phyloP scores from a whole-genome alignment of 371 early-diverging fungal genomes.

The Mucor saturninus region DNA sequence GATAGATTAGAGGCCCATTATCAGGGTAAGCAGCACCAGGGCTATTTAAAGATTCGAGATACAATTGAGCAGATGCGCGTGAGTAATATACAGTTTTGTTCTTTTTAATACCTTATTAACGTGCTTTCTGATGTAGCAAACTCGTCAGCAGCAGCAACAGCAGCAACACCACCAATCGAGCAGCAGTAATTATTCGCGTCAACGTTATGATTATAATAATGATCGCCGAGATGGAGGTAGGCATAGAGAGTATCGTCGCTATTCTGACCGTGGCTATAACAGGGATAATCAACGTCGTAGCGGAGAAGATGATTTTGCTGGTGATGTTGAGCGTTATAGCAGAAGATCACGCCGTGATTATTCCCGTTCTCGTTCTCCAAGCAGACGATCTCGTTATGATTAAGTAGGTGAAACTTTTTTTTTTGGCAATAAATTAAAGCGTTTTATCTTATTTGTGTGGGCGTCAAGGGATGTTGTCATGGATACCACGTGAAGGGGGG shows the following conservation, averaged over 20 bases:
- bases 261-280: conserved; percentile 51
- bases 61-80: conserved; percentile 79
- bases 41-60: conserved; percentile 81
- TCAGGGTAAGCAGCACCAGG: conserved; percentile 89
- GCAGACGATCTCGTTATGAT: conserved; percentile 28
- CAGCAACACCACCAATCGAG: conserved; percentile 5
- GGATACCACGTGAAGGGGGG: conserved; percentile 1
- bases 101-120: too few relatives aligned
- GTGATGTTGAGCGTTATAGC: conserved; percentile 42
- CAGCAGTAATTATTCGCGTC: conserved; percentile 42
- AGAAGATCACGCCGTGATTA: conserved; percentile 41
- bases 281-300: conserved; percentile 40
- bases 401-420: conserved; percentile 17
- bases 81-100: conserved; percentile 14
- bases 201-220: conserved; percentile 51
- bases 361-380: conserved; percentile 37
- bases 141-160: conserved; percentile 18
- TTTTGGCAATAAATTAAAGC: background rate
- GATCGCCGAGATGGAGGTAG: conserved; percentile 60
- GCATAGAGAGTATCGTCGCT: conserved; percentile 59
- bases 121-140: conserved; percentile 11
- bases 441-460: background rate
- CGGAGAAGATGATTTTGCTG: conserved; percentile 43
- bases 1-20: conserved; percentile 87
- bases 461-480: conserved; percentile 5